Evolutionary conservation across 2,329 filamentous ascomycete species (phyloP), one percentile per base, ranked within the genome.

Genomic region (Ophiostoma sp.): DNA sequence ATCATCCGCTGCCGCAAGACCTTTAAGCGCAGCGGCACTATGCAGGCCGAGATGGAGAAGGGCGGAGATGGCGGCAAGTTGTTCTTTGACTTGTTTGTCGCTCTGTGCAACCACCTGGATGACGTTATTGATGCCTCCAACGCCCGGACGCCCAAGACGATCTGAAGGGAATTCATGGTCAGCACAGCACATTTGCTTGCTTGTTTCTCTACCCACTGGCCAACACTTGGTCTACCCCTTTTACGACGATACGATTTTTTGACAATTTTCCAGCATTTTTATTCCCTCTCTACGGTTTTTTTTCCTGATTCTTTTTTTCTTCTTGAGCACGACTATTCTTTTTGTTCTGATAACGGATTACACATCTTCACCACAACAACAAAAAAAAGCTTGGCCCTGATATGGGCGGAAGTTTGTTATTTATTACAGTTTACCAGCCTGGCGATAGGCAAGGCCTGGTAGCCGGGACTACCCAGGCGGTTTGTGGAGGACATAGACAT

Each of bases 61-160:
- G 93, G 94, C 80, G 93, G 83, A 75, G 77, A 77, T 74, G 77
- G 86, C 77, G 86, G 88, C 82, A 94, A 94, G 86, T 86, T 97
- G 83, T 97, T 95, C 86, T 98, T 98, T 83, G 94, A 97, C 86
- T 85, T 98, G 81, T 98, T 97, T 81, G 94, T 97, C 79, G 94
- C 94, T 77, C 92, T 97, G 90, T 96, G 93, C 86, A 97, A 97
- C 83, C 94, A 97, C 84, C 90, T 97, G 78, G 94, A 97, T 86
- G 94, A 97, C 81, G 89, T 97, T 82, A 90, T 92, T 82, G 93
- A 95, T 79, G 89, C 92, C 81, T 90, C 87, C 87, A 90, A 89
- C 80, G 86, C 85, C 78, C 82, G 84, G 74, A 84, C 84, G 72
- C 85, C 86, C 72, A 84, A 81, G 81, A 86, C 84, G 68, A 83